Evolutionary conservation across 169 alveolate species (phyloP).

Genomic region (Plasmodium knowlesi): DNA sequence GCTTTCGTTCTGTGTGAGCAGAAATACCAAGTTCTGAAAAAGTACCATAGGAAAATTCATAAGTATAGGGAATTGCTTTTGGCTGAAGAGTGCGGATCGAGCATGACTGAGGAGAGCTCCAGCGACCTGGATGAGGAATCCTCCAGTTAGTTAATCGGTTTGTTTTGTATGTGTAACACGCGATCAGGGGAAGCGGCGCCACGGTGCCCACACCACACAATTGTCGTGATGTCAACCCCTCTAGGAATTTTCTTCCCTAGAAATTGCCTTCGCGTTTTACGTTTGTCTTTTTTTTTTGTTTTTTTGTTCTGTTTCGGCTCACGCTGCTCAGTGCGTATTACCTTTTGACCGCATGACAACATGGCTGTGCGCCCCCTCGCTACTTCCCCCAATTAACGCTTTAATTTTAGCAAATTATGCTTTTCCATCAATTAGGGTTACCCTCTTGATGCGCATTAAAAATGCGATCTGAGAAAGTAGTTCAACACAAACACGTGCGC

Average conservation of each 20-base stretch:
- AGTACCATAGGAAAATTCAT: conserved; percentile 59
- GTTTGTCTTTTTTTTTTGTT: not conserved
- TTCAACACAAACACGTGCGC: not conserved
- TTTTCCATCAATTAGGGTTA: not conserved
- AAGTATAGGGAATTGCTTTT: conserved; percentile 52
- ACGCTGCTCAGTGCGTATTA: not conserved
- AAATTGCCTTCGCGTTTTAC: not conserved
- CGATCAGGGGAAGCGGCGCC: not conserved
- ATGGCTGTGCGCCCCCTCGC: not conserved
- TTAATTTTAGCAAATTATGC: not conserved
- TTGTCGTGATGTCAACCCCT: not conserved
- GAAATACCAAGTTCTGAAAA: conserved; percentile 34
- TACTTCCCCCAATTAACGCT: not conserved
- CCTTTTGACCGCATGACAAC: not conserved
- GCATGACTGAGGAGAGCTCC: conserved; percentile 14
- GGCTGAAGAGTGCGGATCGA: conserved; percentile 22
- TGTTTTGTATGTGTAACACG: not conserved
- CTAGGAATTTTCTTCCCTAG: not conserved
- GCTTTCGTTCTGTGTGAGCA: conserved; percentile 65
- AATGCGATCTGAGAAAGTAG: not conserved
- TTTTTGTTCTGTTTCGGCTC: not conserved
- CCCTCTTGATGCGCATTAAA: not conserved
- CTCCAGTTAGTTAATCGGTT: not conserved
- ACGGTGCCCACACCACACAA: not conserved
- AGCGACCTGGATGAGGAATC: conserved; percentile 7